Evolutionary conservation across 2,329 filamentous ascomycete genomes (phyloP).

Genomic region (Claviceps sp.): DNA sequence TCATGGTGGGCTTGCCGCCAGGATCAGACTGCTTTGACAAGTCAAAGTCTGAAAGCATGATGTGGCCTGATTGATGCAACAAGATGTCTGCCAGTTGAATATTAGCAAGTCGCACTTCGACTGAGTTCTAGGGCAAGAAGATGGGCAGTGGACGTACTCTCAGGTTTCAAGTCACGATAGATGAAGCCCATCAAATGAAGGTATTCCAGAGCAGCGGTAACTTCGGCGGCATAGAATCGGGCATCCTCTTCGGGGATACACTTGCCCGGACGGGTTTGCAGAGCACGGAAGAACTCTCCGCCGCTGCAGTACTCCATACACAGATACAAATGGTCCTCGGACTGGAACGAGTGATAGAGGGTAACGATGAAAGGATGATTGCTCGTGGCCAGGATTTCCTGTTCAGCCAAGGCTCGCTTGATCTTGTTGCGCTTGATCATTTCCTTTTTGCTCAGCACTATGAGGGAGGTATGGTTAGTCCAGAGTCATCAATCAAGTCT

Average conservation of each 20-base stretch:
- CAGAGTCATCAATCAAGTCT: not conserved
- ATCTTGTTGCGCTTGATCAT: slow-evolving; percentile 99
- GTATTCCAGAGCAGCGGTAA: slow-evolving; percentile 91
- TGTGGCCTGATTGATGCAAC: slow-evolving; percentile 96
- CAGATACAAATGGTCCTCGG: slow-evolving; percentile 95
- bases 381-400: slow-evolving; percentile 94
- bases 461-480: not conserved
- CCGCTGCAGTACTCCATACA: slow-evolving; percentile 99
- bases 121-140: not conserved
- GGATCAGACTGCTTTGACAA: slow-evolving; percentile 94
- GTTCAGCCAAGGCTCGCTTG: slow-evolving; percentile 91
- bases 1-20: slow-evolving; percentile 95
- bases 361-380: slow-evolving; percentile 99
- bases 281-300: slow-evolving; percentile 91
- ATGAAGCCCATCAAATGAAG: slow-evolving; percentile 99
- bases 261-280: slow-evolving; percentile 93
- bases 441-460: slow-evolving; percentile 97
- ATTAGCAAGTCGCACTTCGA: not conserved
- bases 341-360: slow-evolving; percentile 97
- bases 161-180: slow-evolving; percentile 92
- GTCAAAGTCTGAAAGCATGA: slow-evolving; percentile 99
- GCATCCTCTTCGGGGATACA: slow-evolving; percentile 95
- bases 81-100: slow-evolving; percentile 58
- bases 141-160: slow-evolving; percentile 51
- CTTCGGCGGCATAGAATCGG: slow-evolving; percentile 92